Base-by-base conservation (phyloP, 1,139 yeast genomes). In the Zygosaccharomyces pseudobailii region DNA sequence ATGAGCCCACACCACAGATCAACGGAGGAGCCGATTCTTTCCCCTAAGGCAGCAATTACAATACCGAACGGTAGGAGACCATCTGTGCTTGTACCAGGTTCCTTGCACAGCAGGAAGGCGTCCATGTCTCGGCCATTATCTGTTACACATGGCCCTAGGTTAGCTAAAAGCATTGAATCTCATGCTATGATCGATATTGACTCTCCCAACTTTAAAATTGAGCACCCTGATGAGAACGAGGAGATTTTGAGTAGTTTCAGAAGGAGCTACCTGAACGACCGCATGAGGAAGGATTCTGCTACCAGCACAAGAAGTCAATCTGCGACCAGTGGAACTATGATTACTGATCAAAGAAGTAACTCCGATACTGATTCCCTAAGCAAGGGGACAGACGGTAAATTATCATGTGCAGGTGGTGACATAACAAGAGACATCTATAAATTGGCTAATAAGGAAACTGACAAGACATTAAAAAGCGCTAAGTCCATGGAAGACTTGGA, bases 381-480 rank as follows among this genome's bases (percentile, higher is more conserved):
- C 36, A 54, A 46, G 17, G 52, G 43, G 17, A 48, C 47, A 39
- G 57, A 55, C 24, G 49, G 48, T 6, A 55, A 51, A 5, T 65
- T 79, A 40, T 74, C 73, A 47, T 63, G 72, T 36, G 85, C 79
- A 40, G 90, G 90, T 8, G 94, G 88, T 9, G 92, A 85, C 61
- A 81, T 85, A 31, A 77, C 86, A 3, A 69, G 88, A 53, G 82
- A 81, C 56, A 64, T 84, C 47, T 78, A 77, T 57, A 76, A 57
- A 44, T 53, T 56, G 48, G 62, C 49, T 28, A 52, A 46, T 31
- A 46, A 45, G 4, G 42, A 43, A 13, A 42, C 51, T 57, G 43
- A 72, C 55, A 48, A 60, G 63, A 45, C 63, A 46, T 37, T 42
- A 7, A 65, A 59, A 46, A 60, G 54, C 45, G 58, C 59, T 2